Conservation (phyloP, 2,329 filamentous ascomycete species). For the Fusarium albidum region DNA sequence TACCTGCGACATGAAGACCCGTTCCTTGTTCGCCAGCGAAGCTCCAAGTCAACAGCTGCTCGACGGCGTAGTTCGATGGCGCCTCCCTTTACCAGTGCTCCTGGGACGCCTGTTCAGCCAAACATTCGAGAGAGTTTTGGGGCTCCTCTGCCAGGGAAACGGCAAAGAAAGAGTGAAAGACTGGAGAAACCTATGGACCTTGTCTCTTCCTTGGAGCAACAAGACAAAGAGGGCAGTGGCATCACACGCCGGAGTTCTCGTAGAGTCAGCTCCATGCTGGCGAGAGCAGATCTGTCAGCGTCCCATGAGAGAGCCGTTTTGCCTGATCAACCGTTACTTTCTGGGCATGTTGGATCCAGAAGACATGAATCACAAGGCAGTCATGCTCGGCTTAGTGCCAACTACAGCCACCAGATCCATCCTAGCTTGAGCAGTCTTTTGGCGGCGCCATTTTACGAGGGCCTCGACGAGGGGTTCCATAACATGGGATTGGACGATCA, state of each 20-base stretch:
- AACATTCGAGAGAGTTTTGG: constrained; percentile 82
- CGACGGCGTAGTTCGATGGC: constrained; percentile 71
- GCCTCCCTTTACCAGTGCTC: constrained; percentile 74
- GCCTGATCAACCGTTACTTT: constrained; percentile 65
- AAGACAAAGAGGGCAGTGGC: constrained; percentile 64
- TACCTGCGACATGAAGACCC: constrained; percentile 76
- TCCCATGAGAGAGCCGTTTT: constrained; percentile 86
- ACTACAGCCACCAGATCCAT: constrained; percentile 55
- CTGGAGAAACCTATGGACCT: constrained; percentile 66
- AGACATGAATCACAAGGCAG: constrained; percentile 75
- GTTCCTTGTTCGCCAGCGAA: constrained; percentile 56
- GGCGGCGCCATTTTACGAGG: constrained; percentile 73
- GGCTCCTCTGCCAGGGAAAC: constrained; percentile 61
- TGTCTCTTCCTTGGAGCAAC: constrained; percentile 74
- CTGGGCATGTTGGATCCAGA: constrained; percentile 57
- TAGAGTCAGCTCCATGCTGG: constrained; percentile 89
- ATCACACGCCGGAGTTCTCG: constrained; percentile 70
- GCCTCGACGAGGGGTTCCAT: constrained; percentile 76
- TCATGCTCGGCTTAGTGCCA: constrained; percentile 50
- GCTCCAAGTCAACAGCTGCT: constrained; percentile 55
- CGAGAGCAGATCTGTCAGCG: constrained; percentile 84
- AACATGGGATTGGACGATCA: constrained; percentile 77
- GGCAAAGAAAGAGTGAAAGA: constrained; percentile 60
- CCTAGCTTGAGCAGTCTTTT: constrained; percentile 68
- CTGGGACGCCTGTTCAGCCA: constrained; percentile 78